phyloP scores from a whole-genome alignment of 768 basidiomycete genomes.

The Psilocybe tampanensis region DNA sequence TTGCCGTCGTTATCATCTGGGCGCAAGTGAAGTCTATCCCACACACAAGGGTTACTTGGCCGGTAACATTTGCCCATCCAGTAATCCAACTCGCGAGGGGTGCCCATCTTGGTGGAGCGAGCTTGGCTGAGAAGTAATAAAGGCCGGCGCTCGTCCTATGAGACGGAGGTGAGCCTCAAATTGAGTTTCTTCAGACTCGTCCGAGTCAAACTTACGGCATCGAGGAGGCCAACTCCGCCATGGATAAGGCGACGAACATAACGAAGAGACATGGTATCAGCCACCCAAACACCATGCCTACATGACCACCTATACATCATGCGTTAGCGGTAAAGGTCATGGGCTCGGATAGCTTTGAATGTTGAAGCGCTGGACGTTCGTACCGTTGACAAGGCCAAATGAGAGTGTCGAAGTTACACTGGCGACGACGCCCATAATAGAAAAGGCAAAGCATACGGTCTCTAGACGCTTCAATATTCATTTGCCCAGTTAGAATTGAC shows the following conservation, averaged over 20 bases:
- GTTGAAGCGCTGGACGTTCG: slow-evolving; percentile 16
- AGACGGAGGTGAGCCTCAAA: not conserved
- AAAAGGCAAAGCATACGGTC: slow-evolving; percentile 67
- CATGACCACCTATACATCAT: slow-evolving; percentile 60
- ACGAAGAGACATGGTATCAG: slow-evolving; percentile 72
- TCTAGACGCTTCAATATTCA: slow-evolving; percentile 48
- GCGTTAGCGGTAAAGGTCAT: not conserved
- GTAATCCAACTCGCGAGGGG: slow-evolving; percentile 44
- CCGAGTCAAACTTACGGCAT: slow-evolving; percentile 62
- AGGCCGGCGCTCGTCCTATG: slow-evolving; percentile 74
- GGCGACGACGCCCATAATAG: slow-evolving; percentile 73
- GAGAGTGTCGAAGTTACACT: slow-evolving; percentile 68
- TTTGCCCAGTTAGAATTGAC: not conserved
- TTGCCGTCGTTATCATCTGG: slow-evolving; percentile 76
- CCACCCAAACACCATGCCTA: slow-evolving; percentile 81
- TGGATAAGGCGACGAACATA: slow-evolving; percentile 65
- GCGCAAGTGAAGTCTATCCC: slow-evolving; percentile 80
- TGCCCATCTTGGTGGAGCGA: slow-evolving; percentile 64
- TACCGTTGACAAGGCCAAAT: slow-evolving; percentile 65
- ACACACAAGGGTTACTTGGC: slow-evolving; percentile 65
- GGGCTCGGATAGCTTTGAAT: no score
- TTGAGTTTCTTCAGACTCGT: not conserved
- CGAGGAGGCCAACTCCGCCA: slow-evolving; percentile 72
- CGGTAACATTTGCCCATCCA: slow-evolving; percentile 74
- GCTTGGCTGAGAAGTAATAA: slow-evolving; percentile 78